Evolutionary conservation across 768 basidiomycete genomes (phyloP), one percentile per base, ranked within the genome.

Genomic region (Lentinus brumalis): DNA sequence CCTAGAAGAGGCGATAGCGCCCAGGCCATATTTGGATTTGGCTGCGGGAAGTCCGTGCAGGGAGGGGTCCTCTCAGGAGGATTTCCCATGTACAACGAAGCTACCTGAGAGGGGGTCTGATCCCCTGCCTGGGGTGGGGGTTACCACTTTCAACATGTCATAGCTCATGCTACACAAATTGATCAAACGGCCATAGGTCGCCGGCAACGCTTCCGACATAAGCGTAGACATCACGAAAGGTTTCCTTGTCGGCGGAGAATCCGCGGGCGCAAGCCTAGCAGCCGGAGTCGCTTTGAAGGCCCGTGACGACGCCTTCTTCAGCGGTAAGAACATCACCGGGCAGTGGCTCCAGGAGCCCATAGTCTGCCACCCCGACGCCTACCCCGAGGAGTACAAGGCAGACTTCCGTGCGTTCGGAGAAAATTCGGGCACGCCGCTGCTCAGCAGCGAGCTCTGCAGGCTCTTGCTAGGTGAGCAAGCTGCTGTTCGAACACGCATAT

Each of bases 251-350:
- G 67, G 61, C 0, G 75, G 72, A 4, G 44, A 52, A 6, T 74
- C 71, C 0, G 65, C 68, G 0, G 71, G 72, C 2, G 73, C 45
- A 1, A 68, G 69, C 15, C 44, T 69, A 40, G 63, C 69, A n/a
- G 67, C 70, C 3, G 63, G 59, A 4, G 39, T 73, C 9, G 63
- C 68, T 3, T 69, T 67, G 50, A 57, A 61, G 41, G 69, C 68
- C 5, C 68, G 66, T 18, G 68, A 70, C 54, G 73, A 74, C 42
- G 56, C 67, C 3, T 63, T 66, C 60, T 70, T 74, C 56, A n/a
- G 50, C 3, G 57, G 49, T 12, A 57, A 38, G 12, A 58, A 35
- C 12, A 41, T 72, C n/a, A 71, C 72, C 0, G 72, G 71, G 10
- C 68, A 67, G 32, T 41, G 69, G 7, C 63, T 75, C 2, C 56